A percentile compares a stretch with the other conserved stretches of the same genome.
Conservation (phyloP, 225 moss, liverwort and hornwort genomes). For the Physcomitrellopsis africana region DNA sequence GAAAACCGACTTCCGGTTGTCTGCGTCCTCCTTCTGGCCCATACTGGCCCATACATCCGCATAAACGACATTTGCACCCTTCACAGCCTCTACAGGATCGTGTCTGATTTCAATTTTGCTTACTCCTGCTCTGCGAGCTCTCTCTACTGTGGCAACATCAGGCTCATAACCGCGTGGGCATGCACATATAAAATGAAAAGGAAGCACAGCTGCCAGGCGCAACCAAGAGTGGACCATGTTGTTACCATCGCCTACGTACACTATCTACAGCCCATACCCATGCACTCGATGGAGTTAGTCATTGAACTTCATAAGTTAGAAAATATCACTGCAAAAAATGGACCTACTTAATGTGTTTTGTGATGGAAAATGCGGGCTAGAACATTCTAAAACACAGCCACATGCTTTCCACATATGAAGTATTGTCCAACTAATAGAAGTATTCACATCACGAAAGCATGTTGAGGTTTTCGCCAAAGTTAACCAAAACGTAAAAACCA, state of each 20-base stretch:
- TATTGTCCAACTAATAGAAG: slow-evolving; percentile 18
- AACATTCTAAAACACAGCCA: slow-evolving; percentile 9
- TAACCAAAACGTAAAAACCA: neutral
- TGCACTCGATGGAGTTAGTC: slow-evolving; percentile 12
- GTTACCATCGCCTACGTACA: slow-evolving; percentile 98
- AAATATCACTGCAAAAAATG: neutral
- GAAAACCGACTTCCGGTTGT: slow-evolving; percentile 70
- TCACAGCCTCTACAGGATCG: slow-evolving; percentile 82
- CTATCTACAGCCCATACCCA: slow-evolving; percentile 53
- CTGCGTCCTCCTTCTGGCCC: slow-evolving; percentile 96
- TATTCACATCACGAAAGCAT: neutral
- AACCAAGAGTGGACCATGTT: slow-evolving; percentile 98
- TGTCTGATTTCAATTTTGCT: slow-evolving; percentile 84
- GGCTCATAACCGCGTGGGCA: slow-evolving; percentile 95
- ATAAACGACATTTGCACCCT: slow-evolving; percentile 89
- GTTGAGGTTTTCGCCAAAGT: neutral
- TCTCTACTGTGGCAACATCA: slow-evolving; percentile 75
- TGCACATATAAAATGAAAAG: slow-evolving; percentile 93
- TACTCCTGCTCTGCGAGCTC: slow-evolving; percentile 68
- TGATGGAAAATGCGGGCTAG: neutral
- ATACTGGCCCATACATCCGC: slow-evolving; percentile 98
- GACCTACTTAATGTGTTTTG: neutral
- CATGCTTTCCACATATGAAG: neutral
- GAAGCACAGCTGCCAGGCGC: slow-evolving; percentile 88
- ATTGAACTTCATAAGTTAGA: neutral